These are phyloP conservation scores for Fusarium marasasianum DNA, from an alignment of 2,329 filamentous ascomycete species.

Conservation along the genomic window DNA sequence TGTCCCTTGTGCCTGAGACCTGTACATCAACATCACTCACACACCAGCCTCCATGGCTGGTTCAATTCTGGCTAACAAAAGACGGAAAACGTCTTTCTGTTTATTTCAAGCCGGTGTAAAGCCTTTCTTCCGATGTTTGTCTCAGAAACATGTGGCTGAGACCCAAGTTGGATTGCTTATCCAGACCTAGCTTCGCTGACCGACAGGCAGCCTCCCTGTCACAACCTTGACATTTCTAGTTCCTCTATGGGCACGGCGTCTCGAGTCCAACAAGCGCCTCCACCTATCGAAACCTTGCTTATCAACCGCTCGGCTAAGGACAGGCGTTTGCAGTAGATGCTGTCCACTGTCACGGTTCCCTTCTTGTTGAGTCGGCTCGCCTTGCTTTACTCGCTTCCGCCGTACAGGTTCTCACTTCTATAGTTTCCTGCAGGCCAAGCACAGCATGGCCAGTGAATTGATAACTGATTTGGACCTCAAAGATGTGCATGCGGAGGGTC, in stretches of 20 bases:
- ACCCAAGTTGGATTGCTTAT: slow-evolving; percentile 29
- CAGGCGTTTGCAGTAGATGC: slow-evolving; percentile 21
- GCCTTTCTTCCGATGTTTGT: slow-evolving; percentile 30
- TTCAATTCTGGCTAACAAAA: not conserved
- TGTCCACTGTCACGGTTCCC: slow-evolving; percentile 20
- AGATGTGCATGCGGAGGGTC: not conserved
- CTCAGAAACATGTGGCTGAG: slow-evolving; percentile 32
- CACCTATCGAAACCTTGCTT: slow-evolving; percentile 13
- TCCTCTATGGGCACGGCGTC: slow-evolving; percentile 8
- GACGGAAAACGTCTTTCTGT: not conserved
- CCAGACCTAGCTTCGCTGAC: slow-evolving; percentile 19
- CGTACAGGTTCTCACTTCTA: slow-evolving; percentile 9
- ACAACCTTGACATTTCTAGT: slow-evolving; percentile 11
- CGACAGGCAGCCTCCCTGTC: slow-evolving; percentile 31
- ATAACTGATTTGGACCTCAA: not conserved
- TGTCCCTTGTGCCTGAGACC: not conserved
- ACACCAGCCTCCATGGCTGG: not conserved
- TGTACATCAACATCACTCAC: not conserved
- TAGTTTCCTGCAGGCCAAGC: slow-evolving; percentile 2
- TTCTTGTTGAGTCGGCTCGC: slow-evolving; percentile 14
- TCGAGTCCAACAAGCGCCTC: slow-evolving; percentile 37
- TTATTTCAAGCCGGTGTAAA: not conserved
- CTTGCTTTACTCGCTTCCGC: slow-evolving; percentile 21
- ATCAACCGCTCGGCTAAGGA: slow-evolving; percentile 36
- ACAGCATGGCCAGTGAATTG: slow-evolving; percentile 14